Conservation (phyloP, 352 stramenopile genomes). For the Elongisporangium anandrum region DNA sequence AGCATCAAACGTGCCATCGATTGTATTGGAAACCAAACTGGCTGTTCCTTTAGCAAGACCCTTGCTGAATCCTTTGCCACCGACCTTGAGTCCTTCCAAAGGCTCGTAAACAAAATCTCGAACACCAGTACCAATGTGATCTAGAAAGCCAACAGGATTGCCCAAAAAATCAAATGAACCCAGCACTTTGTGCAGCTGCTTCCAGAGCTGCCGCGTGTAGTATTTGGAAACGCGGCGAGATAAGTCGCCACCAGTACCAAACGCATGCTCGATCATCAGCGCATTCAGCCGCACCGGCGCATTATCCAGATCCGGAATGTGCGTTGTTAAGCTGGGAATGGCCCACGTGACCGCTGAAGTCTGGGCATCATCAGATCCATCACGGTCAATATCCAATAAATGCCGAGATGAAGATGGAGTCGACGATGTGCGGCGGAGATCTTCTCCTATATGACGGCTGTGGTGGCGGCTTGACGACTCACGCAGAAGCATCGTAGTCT, state of each 20-base stretch:
- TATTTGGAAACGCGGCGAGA: conserved; percentile 86
- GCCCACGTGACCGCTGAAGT: conserved; percentile 61
- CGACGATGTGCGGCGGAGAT: conserved; percentile 31
- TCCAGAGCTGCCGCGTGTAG: conserved; percentile 86
- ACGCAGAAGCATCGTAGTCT: conserved; percentile 47
- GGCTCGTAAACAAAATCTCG: conserved; percentile 97
- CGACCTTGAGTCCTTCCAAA: conserved; percentile 89
- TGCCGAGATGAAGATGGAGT: conserved; percentile 17
- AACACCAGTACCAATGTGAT: conserved; percentile 94
- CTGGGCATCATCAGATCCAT: conserved; percentile 30
- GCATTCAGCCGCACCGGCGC: conserved; percentile 81
- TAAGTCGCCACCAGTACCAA: conserved; percentile 83
- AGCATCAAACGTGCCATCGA: conserved; percentile 85
- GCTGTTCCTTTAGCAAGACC: conserved; percentile 83
- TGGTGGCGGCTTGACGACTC: conserved; percentile 49
- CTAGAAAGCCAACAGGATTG: conserved; percentile 86
- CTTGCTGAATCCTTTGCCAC: conserved; percentile 83
- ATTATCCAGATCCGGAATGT: conserved; percentile 87
- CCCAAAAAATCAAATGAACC: conserved; percentile 88
- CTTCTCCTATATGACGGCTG: conserved; percentile 16
- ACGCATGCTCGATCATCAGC: conserved; percentile 87
- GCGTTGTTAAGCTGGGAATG: conserved; percentile 85
- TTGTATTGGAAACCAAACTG: conserved; percentile 82
- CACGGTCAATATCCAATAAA: conserved; percentile 24
- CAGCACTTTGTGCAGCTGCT: conserved; percentile 87